Conservation (phyloP, 495 filamentous ascomycete genomes). For the Monascus purpureus region DNA sequence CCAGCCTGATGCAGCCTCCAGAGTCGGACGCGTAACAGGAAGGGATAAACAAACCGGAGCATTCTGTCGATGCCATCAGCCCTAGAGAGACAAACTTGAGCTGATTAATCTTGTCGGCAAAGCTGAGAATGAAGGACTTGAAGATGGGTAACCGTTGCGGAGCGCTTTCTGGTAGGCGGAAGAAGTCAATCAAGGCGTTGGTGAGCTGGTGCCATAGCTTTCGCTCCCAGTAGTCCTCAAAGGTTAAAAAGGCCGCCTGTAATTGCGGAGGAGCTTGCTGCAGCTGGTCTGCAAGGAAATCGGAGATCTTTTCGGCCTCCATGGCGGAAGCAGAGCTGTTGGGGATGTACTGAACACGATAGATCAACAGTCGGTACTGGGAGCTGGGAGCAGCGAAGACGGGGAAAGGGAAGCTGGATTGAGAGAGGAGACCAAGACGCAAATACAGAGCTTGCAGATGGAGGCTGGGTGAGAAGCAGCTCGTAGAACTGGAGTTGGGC, state of each 20-base stretch:
- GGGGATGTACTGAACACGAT: constrained; percentile 2
- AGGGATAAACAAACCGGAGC: constrained; percentile 46
- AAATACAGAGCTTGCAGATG: no score
- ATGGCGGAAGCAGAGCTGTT: constrained; percentile 28
- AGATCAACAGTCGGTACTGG: no score
- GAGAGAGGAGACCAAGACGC: no score
- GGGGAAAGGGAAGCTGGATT: constrained; percentile 1
- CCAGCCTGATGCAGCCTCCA: background rate
- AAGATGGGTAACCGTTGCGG: constrained; percentile 79
- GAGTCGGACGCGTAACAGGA: background rate
- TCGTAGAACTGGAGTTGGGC: no score
- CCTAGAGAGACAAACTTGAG: constrained; percentile 88
- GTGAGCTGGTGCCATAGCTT: constrained; percentile 99
- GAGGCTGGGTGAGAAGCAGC: no score
- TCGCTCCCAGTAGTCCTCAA: constrained; percentile 96
- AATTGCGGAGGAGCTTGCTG: constrained; percentile 71
- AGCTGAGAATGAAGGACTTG: constrained; percentile 88
- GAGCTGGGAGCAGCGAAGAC: no score
- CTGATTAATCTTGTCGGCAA: constrained; percentile 97
- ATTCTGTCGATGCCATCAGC: constrained; percentile 73
- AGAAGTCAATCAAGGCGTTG: constrained; percentile 75
- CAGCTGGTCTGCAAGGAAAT: constrained; percentile 83
- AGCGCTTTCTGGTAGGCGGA: constrained; percentile 65
- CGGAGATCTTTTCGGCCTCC: constrained; percentile 76
- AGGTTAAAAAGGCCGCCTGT: constrained; percentile 75